A percentile compares a stretch with the other conserved stretches of the same genome.
phyloP scores from a whole-genome alignment of 106 monocot genomes.

The Apostasia ramifera region DNA sequence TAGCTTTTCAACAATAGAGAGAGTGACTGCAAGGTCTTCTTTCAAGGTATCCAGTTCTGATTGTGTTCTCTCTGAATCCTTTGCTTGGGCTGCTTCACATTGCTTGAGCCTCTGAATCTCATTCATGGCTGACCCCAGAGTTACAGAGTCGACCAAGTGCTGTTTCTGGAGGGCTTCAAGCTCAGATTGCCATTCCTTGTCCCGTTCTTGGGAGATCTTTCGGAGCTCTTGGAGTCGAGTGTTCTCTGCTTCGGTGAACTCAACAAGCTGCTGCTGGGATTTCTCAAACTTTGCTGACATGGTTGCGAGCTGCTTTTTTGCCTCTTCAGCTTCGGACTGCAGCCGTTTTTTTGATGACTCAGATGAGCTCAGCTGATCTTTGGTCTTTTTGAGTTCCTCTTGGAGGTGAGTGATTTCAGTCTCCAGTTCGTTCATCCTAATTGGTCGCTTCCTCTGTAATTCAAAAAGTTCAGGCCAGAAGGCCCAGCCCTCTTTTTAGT shows the following conservation, averaged over 20 bases:
- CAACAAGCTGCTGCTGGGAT: constrained; percentile 40
- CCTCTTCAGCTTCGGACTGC: constrained; percentile 61
- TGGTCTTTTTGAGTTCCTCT: constrained; percentile 73
- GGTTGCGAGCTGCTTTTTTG: constrained; percentile 37
- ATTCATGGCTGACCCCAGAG: constrained; percentile 47
- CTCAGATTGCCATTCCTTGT: constrained; percentile 67
- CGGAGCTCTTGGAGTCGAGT: constrained; percentile 49
- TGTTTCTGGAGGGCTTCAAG: constrained; percentile 74
- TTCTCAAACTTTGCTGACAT: constrained; percentile 47
- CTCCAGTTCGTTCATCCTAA: constrained; percentile 54
- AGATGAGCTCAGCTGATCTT: constrained; percentile 55
- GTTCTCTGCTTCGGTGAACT: constrained; percentile 58
- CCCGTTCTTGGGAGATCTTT: constrained; percentile 59
- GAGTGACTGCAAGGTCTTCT: constrained; percentile 29
- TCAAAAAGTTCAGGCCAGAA: neutral
- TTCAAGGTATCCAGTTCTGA: constrained; percentile 30
- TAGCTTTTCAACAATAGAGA: constrained; percentile 39
- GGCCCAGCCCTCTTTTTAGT: neutral
- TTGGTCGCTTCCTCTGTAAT: constrained; percentile 46
- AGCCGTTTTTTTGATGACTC: constrained; percentile 47
- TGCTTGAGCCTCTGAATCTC: constrained; percentile 65
- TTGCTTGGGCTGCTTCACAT: constrained; percentile 25
- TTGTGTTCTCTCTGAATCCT: constrained; percentile 20
- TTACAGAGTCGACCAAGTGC: constrained; percentile 42
- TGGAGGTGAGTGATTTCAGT: constrained; percentile 50